Conservation (phyloP, 164 flowering plant genomes). For the Nelumbo lutea region DNA sequence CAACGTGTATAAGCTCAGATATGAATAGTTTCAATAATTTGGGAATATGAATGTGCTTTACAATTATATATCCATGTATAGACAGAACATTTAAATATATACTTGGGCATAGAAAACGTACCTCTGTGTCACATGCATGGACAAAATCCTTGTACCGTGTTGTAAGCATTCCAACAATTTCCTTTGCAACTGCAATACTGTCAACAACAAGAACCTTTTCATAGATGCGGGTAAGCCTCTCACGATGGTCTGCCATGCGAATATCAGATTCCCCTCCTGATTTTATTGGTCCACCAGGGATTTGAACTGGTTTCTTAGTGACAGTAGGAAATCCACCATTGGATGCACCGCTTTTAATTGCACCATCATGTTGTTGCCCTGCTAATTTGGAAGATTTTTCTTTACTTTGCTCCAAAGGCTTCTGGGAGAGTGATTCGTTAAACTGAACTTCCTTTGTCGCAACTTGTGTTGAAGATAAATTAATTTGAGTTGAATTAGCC, state of each 20-base stretch:
- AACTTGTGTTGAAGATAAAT: neutral
- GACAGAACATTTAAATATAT: neutral
- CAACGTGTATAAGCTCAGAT: no score
- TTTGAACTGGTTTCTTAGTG: neutral
- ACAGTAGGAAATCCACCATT: slow-evolving; percentile 1
- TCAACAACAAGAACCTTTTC: slow-evolving; percentile 72
- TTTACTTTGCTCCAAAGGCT: neutral
- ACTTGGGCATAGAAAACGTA: slow-evolving; percentile 6
- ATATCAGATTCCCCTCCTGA: neutral
- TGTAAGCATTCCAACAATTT: slow-evolving; percentile 62
- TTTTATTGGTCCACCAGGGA: slow-evolving; percentile 1
- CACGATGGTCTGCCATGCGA: slow-evolving; percentile 10
- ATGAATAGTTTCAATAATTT: no score
- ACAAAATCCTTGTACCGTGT: slow-evolving; percentile 53
- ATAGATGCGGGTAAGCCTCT: slow-evolving; percentile 51
- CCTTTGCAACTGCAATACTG: slow-evolving; percentile 43
- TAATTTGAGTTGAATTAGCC: neutral
- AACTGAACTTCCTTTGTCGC: neutral
- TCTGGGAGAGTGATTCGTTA: slow-evolving; percentile 3
- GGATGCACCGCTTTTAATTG: slow-evolving; percentile 3
- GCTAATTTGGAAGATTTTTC: neutral
- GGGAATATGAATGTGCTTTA: no score
- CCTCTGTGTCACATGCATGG: slow-evolving; percentile 98
- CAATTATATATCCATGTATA: no score
- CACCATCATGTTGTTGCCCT: neutral